Evolutionary conservation across 176 grass and related monocot genomes (phyloP).

Genomic region (Calamus simplicifolius): DNA sequence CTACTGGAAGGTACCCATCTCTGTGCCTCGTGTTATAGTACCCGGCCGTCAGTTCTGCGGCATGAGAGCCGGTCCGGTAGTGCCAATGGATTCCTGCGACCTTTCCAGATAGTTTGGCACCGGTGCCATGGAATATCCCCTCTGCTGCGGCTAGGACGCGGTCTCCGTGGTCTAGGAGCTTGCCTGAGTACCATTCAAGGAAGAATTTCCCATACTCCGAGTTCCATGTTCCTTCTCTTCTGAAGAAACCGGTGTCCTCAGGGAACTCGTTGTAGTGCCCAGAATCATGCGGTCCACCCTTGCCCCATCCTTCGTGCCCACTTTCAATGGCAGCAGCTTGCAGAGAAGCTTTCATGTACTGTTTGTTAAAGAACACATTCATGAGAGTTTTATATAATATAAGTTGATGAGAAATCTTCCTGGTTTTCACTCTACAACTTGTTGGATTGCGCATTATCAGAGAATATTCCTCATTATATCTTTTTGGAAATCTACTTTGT

Average conservation of each 20-base stretch:
- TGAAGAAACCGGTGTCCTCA: slow-evolving; percentile 93
- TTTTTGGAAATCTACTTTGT: too few relatives aligned
- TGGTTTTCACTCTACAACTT: too few relatives aligned
- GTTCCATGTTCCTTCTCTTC: slow-evolving; percentile 81
- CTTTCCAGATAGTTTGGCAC: slow-evolving; percentile 64
- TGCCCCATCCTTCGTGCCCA: slow-evolving; percentile 63
- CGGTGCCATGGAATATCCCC: slow-evolving; percentile 60
- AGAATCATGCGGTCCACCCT: slow-evolving; percentile 66
- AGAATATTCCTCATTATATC: too few relatives aligned
- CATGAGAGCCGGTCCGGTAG: slow-evolving; percentile 76
- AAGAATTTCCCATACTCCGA: slow-evolving; percentile 90
- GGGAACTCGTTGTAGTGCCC: slow-evolving; percentile 96
- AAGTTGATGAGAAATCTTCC: too few relatives aligned
- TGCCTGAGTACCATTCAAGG: slow-evolving; percentile 76
- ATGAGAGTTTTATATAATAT: not conserved
- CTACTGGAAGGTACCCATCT: slow-evolving; percentile 71
- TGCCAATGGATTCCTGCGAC: slow-evolving; percentile 99
- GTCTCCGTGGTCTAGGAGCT: slow-evolving; percentile 82
- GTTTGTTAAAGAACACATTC: slow-evolving; percentile 24
- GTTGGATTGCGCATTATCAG: too few relatives aligned
- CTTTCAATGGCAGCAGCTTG: slow-evolving; percentile 41
- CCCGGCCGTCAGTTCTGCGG: slow-evolving; percentile 87
- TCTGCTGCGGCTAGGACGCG: slow-evolving; percentile 64
- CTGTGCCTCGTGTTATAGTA: slow-evolving; percentile 79
- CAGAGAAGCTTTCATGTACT: slow-evolving; percentile 88